Conservation (phyloP, 768 basidiomycete species). For the Suillus tomentosus region DNA sequence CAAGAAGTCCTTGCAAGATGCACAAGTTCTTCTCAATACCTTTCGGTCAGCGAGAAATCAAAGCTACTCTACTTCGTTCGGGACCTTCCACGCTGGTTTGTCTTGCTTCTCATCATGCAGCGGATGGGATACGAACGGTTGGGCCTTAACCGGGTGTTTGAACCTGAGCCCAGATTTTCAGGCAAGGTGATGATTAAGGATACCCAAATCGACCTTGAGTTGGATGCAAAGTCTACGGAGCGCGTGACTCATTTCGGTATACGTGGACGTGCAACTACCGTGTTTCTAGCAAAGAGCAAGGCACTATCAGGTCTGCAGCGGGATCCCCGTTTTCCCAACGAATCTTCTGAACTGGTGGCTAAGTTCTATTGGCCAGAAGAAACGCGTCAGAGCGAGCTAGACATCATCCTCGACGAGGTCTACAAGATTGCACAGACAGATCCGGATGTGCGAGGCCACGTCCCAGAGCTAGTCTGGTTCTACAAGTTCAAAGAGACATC, state of each 20-base stretch:
- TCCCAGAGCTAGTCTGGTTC: conserved; percentile 1
- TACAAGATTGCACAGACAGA: background rate
- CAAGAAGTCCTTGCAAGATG: background rate
- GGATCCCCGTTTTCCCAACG: background rate
- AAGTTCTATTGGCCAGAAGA: conserved; percentile 2
- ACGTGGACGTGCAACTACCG: conserved; percentile 11
- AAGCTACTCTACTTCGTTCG: conserved; percentile 10
- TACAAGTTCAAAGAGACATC: conserved; percentile 1
- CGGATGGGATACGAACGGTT: conserved; percentile 12
- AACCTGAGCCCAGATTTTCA: background rate
- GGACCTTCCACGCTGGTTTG: conserved; percentile 16
- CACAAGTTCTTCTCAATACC: background rate
- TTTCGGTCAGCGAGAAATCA: background rate
- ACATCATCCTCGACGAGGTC: background rate
- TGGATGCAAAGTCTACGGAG: background rate
- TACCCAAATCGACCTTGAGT: background rate
- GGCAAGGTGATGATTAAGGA: background rate
- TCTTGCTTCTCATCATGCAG: conserved; percentile 16
- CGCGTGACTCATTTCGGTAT: conserved; percentile 12
- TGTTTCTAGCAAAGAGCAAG: conserved; percentile 2
- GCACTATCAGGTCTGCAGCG: background rate
- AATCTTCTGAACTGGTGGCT: background rate
- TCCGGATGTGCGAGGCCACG: background rate
- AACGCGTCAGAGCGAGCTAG: background rate
- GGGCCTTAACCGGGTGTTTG: conserved; percentile 11